phyloP scores from a whole-genome alignment of 139 green algal genomes.

The Desmodesmus armatus region DNA sequence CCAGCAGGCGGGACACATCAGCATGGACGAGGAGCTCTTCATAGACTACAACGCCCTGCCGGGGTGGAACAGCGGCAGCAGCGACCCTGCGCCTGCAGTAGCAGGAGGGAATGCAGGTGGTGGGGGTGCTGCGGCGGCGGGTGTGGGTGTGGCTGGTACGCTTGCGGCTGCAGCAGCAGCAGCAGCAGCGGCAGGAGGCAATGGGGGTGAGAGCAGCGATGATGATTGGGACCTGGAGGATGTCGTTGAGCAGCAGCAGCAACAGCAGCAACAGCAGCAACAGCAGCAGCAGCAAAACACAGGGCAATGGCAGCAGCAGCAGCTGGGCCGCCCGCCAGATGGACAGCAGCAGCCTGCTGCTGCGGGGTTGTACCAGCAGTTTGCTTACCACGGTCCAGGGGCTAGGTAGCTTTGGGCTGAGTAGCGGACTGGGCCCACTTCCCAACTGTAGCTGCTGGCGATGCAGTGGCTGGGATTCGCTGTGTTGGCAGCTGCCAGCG shows the following conservation, averaged over 20 bases:
- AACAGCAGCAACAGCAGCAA: neutral
- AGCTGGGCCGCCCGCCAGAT: neutral
- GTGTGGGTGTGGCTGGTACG: neutral
- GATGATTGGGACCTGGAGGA: neutral
- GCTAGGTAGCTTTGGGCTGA: too few relatives aligned
- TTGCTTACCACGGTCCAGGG: too few relatives aligned
- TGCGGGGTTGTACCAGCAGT: too few relatives aligned
- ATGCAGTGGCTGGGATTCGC: too few relatives aligned
- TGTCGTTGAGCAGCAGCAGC: neutral
- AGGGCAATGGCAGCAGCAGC: slow-evolving; percentile 7
- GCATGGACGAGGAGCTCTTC: neutral
- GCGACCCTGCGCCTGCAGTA: neutral
- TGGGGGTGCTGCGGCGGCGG: neutral
- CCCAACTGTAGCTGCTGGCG: too few relatives aligned
- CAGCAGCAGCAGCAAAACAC: slow-evolving; percentile 6
- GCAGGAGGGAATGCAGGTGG: neutral
- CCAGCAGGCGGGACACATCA: neutral
- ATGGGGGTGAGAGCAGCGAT: neutral
- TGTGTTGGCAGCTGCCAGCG: too few relatives aligned
- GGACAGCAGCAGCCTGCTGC: slow-evolving; percentile 27
- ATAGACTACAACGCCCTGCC: slow-evolving; percentile 6
- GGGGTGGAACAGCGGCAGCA: neutral
- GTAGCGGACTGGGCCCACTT: too few relatives aligned
- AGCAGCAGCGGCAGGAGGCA: neutral
- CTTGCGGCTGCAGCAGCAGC: neutral